Conservation (phyloP, 2,329 filamentous ascomycete species). For the Cercospora sesami region DNA sequence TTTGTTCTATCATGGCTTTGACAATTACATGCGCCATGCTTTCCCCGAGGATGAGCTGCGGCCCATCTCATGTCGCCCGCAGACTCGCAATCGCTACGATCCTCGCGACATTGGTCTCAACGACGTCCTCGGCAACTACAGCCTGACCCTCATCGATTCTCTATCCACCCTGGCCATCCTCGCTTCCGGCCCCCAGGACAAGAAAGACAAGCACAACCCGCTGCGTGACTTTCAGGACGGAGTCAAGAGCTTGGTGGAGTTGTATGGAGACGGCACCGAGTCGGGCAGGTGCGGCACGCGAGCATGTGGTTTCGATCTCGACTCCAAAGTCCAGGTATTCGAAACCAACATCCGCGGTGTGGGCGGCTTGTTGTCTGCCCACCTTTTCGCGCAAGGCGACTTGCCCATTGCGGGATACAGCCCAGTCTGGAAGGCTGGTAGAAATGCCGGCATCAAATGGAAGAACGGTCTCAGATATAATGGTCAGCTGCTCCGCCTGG, state of each 20-base stretch:
- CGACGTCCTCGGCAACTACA: conserved; percentile 96
- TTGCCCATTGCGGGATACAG: conserved; percentile 80
- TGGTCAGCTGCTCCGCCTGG: conserved; percentile 85
- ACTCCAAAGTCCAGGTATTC: conserved; percentile 98
- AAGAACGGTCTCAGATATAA: conserved; percentile 71
- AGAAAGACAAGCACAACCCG: conserved; percentile 47
- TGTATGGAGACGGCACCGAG: conserved; percentile 84
- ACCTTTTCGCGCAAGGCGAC: conserved; percentile 88
- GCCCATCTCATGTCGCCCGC: conserved; percentile 77
- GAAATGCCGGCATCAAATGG: conserved; percentile 45
- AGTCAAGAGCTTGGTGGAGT: conserved; percentile 69
- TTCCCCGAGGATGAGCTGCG: conserved; percentile 96
- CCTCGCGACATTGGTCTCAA: conserved; percentile 83
- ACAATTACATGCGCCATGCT: conserved; percentile 90
- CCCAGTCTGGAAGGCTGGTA: conserved; percentile 47
- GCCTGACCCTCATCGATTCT: conserved; percentile 90
- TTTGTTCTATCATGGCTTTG: conserved; percentile 96
- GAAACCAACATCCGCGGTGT: conserved; percentile 95
- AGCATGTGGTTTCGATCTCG: conserved; percentile 82
- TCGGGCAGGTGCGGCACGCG: conserved; percentile 69
- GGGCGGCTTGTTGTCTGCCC: conserved; percentile 86
- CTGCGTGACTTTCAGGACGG: conserved; percentile 72
- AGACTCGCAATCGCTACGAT: conserved; percentile 80
- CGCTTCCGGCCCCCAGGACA: conserved; percentile 65
- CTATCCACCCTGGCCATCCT: conserved; percentile 91